A percentile compares a stretch with the other conserved stretches of the same genome.
Evolutionary conservation across 2,329 filamentous ascomycete species (phyloP).

Genomic region (Fusarium foetens): DNA sequence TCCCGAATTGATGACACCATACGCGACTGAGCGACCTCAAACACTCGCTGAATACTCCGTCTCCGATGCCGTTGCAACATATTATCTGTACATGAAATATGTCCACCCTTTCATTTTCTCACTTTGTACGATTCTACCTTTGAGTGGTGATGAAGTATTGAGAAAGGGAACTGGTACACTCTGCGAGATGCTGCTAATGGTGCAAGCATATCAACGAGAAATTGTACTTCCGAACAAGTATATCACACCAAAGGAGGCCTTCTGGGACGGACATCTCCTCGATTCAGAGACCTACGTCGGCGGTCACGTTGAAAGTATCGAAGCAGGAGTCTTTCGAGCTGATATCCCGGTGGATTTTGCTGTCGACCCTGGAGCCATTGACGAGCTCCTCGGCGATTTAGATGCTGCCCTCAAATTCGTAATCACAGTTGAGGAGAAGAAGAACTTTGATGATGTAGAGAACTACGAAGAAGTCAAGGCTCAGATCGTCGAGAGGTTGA

Average conservation of each 20-base stretch:
- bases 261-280: conserved; percentile 95
- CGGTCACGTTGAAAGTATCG: conserved; percentile 98
- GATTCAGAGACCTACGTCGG: conserved; percentile 99
- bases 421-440: conserved; percentile 85
- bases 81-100: conserved; percentile 99
- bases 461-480: conserved; percentile 88
- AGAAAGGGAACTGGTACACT: conserved; percentile 97
- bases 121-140: conserved; percentile 92
- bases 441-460: conserved; percentile 78
- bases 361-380: conserved; percentile 87
- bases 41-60: conserved; percentile 98
- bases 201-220: conserved; percentile 90
- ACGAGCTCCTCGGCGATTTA: conserved; percentile 86
- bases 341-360: conserved; percentile 96
- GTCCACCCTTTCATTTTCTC: conserved; percentile 99
- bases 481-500: conserved; percentile 79
- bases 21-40: conserved; percentile 89
- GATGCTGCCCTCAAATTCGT: conserved; percentile 92
- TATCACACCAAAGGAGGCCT: conserved; percentile 86
- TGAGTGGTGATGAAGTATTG: conserved; percentile 91
- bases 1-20: conserved; percentile 95
- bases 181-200: conserved; percentile 99
- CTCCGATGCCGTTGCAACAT: conserved; percentile 97
- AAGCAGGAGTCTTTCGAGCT: conserved; percentile 94
- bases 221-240: conserved; percentile 98